A percentile compares a stretch with the other conserved stretches of the same genome.
Conservation (phyloP, 805 yeast species). For the Yueomyces sp. region DNA sequence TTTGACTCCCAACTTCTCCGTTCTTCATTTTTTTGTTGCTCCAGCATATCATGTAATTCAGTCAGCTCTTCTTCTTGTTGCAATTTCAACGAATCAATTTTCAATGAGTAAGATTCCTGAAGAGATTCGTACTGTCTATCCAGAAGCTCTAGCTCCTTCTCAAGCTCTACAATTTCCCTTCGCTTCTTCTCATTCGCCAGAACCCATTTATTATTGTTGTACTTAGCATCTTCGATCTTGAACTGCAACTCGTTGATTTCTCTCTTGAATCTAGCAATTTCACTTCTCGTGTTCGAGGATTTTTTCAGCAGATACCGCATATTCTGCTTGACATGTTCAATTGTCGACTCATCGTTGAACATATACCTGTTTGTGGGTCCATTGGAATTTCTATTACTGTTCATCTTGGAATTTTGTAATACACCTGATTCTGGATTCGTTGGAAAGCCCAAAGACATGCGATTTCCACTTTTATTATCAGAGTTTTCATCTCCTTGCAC, state of each 20-base stretch:
- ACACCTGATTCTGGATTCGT: too few relatives aligned
- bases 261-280: slow-evolving; percentile 17
- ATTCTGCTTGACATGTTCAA: slow-evolving; percentile 21
- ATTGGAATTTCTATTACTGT: too few relatives aligned
- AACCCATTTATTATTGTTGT: slow-evolving; percentile 1
- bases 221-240: slow-evolving; percentile 14
- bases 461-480: too few relatives aligned
- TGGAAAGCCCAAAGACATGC: too few relatives aligned
- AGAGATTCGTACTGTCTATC: neutral
- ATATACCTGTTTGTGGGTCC: slow-evolving; percentile 4
- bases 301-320: slow-evolving; percentile 21
- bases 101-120: neutral
- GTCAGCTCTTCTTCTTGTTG: slow-evolving; percentile 22
- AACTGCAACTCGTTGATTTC: slow-evolving; percentile 11
- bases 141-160: slow-evolving; percentile 10
- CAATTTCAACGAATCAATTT: neutral
- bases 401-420: too few relatives aligned
- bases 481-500: too few relatives aligned
- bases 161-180: slow-evolving; percentile 12
- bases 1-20: slow-evolving; percentile 8
- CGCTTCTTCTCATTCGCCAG: slow-evolving; percentile 4
- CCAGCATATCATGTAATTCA: slow-evolving; percentile 14
- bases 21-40: slow-evolving; percentile 7
- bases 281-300: slow-evolving; percentile 15
- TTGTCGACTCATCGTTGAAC: slow-evolving; percentile 21